Conservation (phyloP, 2,329 filamentous ascomycete genomes). For the Nigrospora sphaerica region DNA sequence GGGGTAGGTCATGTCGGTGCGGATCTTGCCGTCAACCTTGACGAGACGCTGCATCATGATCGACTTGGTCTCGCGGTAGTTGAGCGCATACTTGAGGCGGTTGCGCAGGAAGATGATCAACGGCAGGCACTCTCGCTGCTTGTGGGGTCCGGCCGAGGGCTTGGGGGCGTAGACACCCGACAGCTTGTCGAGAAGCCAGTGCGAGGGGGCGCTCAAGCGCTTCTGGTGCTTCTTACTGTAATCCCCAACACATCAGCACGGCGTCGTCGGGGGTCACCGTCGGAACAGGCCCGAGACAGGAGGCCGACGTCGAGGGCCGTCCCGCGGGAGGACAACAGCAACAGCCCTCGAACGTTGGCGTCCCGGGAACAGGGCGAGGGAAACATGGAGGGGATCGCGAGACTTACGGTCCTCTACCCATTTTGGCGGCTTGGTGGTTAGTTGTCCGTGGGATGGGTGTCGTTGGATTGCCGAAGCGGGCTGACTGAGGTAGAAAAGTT, state of each 20-base stretch:
- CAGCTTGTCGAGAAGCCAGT: constrained; percentile 99
- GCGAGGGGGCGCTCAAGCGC: constrained; percentile 96
- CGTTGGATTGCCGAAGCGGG: constrained; percentile 2
- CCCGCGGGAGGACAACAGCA: too few species aligned
- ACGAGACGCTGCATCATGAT: constrained; percentile 99
- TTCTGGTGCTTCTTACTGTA: constrained; percentile 98
- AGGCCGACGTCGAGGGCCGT: too few species aligned
- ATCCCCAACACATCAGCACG: constrained; percentile 21
- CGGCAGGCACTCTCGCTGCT: constrained; percentile 97
- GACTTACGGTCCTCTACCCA: constrained; percentile 49
- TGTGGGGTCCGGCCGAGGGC: constrained; percentile 86
- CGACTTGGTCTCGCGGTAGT: constrained; percentile 92
- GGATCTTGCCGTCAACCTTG: constrained; percentile 99
- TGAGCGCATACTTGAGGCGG: constrained; percentile 99
- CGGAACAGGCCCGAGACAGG: neutral
- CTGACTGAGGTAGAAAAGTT: constrained; percentile 2
- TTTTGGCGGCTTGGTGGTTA: constrained; percentile 30
- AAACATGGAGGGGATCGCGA: neutral
- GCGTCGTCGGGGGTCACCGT: neutral
- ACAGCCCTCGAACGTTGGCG: neutral
- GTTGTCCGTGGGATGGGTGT: constrained; percentile 21
- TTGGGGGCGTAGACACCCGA: constrained; percentile 78
- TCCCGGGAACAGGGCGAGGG: neutral
- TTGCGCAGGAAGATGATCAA: constrained; percentile 96
- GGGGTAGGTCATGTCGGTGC: constrained; percentile 96